Evolutionary conservation across 2,329 filamentous ascomycete species (phyloP), one percentile per base, ranked within the genome.

Genomic region (Clonostachys solani): DNA sequence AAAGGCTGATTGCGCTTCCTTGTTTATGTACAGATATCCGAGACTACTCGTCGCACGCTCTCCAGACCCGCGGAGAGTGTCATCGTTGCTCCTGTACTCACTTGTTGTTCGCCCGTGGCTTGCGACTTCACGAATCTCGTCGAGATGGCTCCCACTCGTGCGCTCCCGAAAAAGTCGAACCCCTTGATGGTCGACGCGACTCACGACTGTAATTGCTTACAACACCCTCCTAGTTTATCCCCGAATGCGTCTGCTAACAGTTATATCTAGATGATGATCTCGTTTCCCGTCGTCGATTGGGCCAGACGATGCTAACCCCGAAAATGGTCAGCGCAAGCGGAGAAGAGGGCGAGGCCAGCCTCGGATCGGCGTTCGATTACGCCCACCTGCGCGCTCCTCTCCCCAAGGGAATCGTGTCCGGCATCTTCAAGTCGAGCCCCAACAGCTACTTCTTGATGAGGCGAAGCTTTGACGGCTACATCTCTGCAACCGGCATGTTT

Each of bases 381-480:
- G 92, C 92, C 54, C 94, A 99, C 65, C 78, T 99, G 44, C 87
- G 92, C 61, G 92, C 92, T 50, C 92, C 94, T 13, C 73, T 99
- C 42, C 94, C 94, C 44, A 94, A 92, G 68, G 91, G 94, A 54
- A 85, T 97, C 56, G 82, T 84, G 29, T 96, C 92, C 6, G 94
- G 94, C 61, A 95, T 99, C 60, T 97, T 97, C 74, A 86, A 89
- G 60, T 86, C 84, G 50, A 84, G 84, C 63, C 92, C 94, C 6
- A 90, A 90, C 64, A 94, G 89, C 56, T 99, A 99, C 71, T 99
- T 97, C 67, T 73, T 99, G 57, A 99, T 99, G 89, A 85, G 89
- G 68, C 86, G 89, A 57, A 92, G 89, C 68, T 82, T 82, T 62
- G 89, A 95, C 63, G 89, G 89, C 51, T 94, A 81, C 65, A 82